A percentile compares a stretch with the other conserved stretches of the same genome.
These are phyloP conservation scores for Fusarium succisae DNA, from an alignment of 2,329 filamentous ascomycete species.

Conservation along the genomic window DNA sequence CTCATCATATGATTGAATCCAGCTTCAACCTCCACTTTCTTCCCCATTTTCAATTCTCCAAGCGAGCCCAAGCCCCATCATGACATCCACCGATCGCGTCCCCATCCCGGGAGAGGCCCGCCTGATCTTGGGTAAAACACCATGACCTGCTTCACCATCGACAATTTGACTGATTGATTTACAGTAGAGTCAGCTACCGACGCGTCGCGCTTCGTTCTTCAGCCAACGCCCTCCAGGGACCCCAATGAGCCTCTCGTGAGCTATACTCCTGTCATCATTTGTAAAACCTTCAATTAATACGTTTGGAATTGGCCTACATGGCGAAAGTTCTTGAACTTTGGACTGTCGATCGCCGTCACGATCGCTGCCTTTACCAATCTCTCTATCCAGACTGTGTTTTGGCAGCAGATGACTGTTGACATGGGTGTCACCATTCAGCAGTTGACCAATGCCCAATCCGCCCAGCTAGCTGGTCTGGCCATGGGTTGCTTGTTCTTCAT, in stretches of 20 bases:
- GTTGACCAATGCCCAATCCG: constrained; percentile 42
- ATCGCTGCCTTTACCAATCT: constrained; percentile 44
- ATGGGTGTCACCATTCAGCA: constrained; percentile 40
- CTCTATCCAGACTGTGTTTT: constrained; percentile 43
- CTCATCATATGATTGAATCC: neutral
- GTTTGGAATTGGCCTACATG: constrained; percentile 44
- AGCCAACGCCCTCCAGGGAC: constrained; percentile 37
- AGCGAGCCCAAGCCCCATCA: constrained; percentile 1
- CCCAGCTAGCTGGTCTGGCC: constrained; percentile 46
- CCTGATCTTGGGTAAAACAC: constrained; percentile 24
- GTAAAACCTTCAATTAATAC: neutral
- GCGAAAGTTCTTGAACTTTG: constrained; percentile 46
- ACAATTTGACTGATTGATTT: neutral
- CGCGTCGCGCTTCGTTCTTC: constrained; percentile 24
- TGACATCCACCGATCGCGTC: constrained; percentile 12
- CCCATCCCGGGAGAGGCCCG: constrained; percentile 28
- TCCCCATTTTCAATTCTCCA: neutral
- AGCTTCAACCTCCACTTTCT: neutral
- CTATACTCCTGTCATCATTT: no score
- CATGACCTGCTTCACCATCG: no score
- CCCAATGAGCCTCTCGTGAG: constrained; percentile 47
- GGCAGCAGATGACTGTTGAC: constrained; percentile 48
- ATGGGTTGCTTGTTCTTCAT: constrained; percentile 49
- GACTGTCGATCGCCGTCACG: constrained; percentile 40
- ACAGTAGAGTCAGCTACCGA: constrained; percentile 30